Percentiles rank a stretch among this genome's conserved stretches.
Evolutionary conservation across 352 stramenopile genomes (phyloP).

Genomic region (Aphanomyces stellatus): DNA sequence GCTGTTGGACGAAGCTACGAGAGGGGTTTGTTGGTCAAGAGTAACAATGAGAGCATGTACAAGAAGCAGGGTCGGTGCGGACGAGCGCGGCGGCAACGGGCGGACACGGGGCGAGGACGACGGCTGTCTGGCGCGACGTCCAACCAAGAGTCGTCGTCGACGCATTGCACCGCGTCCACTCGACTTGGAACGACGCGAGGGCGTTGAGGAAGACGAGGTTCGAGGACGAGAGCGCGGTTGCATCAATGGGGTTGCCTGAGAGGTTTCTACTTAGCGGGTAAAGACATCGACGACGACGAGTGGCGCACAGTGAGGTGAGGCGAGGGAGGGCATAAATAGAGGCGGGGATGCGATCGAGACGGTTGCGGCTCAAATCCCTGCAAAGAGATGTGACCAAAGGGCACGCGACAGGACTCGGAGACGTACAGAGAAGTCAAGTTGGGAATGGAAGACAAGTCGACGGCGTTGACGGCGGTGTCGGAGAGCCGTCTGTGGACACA

Average conservation of each 20-base stretch:
- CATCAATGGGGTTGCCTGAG: background rate
- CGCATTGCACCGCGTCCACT: background rate
- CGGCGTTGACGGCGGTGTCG: background rate
- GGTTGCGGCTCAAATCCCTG: background rate
- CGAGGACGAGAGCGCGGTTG: background rate
- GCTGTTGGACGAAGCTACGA: background rate
- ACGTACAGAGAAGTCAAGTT: background rate
- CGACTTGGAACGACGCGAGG: conserved; percentile 8
- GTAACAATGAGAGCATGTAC: too few relatives aligned
- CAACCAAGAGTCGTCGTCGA: background rate
- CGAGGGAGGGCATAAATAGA: background rate
- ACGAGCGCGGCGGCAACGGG: background rate
- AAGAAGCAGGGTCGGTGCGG: background rate
- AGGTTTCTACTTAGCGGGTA: background rate
- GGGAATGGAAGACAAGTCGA: background rate
- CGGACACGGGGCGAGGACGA: background rate
- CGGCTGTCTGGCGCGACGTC: background rate
- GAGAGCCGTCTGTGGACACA: background rate
- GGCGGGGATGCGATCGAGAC: background rate
- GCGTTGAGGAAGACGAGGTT: background rate
- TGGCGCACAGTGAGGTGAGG: background rate
- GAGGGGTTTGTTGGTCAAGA: too few relatives aligned
- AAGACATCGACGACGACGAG: background rate
- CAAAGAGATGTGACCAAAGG: too few relatives aligned
- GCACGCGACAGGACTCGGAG: too few relatives aligned